Percentiles rank a stretch among this genome's conserved stretches.
These are phyloP conservation scores for Coemansia sp. DNA, from an alignment of 192 early-diverging fungal genomes.

Conservation along the genomic window DNA sequence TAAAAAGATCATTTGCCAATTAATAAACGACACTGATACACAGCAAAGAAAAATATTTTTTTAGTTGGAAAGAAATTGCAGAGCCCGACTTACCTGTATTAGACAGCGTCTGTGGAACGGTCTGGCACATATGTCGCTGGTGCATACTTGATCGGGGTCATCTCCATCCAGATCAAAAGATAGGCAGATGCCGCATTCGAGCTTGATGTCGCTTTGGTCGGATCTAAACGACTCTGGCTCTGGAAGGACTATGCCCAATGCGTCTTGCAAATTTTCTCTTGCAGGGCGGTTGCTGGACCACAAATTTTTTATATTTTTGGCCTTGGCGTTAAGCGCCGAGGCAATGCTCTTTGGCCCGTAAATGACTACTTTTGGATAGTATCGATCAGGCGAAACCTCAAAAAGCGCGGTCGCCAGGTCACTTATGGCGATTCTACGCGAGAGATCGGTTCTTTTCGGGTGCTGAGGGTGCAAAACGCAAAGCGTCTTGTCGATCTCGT, in stretches of 20 bases:
- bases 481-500: conserved; percentile 30
- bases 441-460: conserved; percentile 31
- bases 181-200: conserved; percentile 52
- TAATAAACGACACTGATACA: not conserved
- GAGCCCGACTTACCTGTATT: conserved; percentile 36
- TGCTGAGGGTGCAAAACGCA: conserved; percentile 39
- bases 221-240: conserved; percentile 2
- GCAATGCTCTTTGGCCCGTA: conserved; percentile 38
- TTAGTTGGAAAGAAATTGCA: too few relatives aligned
- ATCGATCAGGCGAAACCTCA: conserved; percentile 22
- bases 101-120: conserved; percentile 46
- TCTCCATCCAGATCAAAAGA: conserved; percentile 20
- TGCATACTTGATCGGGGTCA: conserved; percentile 39
- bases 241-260: conserved; percentile 20
- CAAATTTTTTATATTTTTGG: conserved; percentile 1
- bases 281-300: conserved; percentile 13
- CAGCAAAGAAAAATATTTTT: not conserved
- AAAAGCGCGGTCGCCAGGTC: conserved; percentile 24
- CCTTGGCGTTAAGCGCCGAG: conserved; percentile 18
- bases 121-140: conserved; percentile 35
- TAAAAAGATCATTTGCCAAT: not conserved
- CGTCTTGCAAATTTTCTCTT: conserved; percentile 25
- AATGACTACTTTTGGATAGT: conserved; percentile 23
- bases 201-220: conserved; percentile 24
- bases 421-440: conserved; percentile 33